Conservation (phyloP, 2,329 filamentous ascomycete species). For the Trichoderma aggressivum region DNA sequence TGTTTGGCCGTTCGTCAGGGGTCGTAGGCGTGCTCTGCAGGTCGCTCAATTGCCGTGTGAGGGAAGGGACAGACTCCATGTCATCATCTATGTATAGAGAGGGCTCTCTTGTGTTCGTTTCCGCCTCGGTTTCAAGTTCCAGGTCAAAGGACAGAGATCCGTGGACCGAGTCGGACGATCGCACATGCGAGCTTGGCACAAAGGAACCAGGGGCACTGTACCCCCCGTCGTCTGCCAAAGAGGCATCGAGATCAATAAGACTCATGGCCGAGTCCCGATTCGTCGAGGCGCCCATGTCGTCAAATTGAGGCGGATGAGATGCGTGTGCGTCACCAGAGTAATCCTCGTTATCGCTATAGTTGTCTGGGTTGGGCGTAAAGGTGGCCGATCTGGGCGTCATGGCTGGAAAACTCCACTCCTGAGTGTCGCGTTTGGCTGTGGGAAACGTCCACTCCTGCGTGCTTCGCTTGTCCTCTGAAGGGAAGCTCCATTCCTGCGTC, state of each 20-base stretch:
- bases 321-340: not conserved
- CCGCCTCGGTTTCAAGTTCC: conserved; percentile 21
- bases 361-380: not conserved
- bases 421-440: conserved; percentile 5
- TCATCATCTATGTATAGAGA: conserved; percentile 17
- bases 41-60: conserved; percentile 9
- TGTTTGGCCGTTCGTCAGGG: conserved; percentile 14
- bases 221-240: conserved; percentile 23
- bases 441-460: conserved; percentile 15
- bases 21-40: conserved; percentile 17
- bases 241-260: conserved; percentile 18
- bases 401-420: conserved; percentile 29
- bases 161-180: conserved; percentile 19
- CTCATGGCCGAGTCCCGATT: conserved; percentile 32
- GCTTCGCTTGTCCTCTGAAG: conserved; percentile 1
- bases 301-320: not conserved
- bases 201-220: conserved; percentile 27
- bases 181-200: conserved; percentile 30
- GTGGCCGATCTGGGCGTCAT: conserved; percentile 31
- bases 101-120: conserved; percentile 4
- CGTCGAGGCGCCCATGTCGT: conserved; percentile 18
- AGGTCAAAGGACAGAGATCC: conserved; percentile 19
- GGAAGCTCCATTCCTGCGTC: conserved; percentile 52
- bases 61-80: conserved; percentile 15
- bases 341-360: conserved; percentile 10